These are phyloP conservation scores for Vitis hybrid DNA, from an alignment of 177 flowering plant species.

Conservation along the genomic window DNA sequence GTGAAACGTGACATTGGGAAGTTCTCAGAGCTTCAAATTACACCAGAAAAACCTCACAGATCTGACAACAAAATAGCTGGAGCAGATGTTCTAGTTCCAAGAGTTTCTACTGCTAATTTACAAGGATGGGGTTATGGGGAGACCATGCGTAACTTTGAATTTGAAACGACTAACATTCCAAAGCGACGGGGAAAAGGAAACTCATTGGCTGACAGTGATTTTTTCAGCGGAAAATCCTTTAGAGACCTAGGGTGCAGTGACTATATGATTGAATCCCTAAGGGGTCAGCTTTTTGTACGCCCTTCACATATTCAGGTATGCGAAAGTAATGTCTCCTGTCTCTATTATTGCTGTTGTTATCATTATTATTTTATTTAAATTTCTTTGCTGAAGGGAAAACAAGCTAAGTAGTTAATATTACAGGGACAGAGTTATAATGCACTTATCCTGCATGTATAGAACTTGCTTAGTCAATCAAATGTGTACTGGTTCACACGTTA, in stretches of 20 bases:
- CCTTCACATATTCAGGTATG: slow-evolving; percentile 93
- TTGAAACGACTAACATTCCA: slow-evolving; percentile 18
- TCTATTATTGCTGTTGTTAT: background rate
- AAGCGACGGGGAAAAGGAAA: slow-evolving; percentile 26
- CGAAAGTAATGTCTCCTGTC: background rate
- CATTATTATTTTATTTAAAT: background rate
- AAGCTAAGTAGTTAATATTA: too few relatives aligned
- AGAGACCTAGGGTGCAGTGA: slow-evolving; percentile 68
- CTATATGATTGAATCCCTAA: slow-evolving; percentile 64
- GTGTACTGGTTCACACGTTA: too few relatives aligned
- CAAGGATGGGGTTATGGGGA: slow-evolving; percentile 60
- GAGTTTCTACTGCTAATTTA: slow-evolving; percentile 28
- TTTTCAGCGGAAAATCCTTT: slow-evolving; percentile 74
- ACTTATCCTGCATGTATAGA: too few relatives aligned
- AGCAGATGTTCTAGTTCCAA: slow-evolving; percentile 23
- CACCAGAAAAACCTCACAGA: slow-evolving; percentile 11
- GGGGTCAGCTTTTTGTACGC: slow-evolving; percentile 43
- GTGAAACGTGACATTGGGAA: background rate
- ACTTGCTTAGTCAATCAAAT: too few relatives aligned
- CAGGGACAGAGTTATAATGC: too few relatives aligned
- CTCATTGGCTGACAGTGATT: slow-evolving; percentile 33
- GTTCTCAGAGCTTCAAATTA: slow-evolving; percentile 3
- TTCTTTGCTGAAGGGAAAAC: too few relatives aligned
- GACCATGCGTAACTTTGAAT: slow-evolving; percentile 16
- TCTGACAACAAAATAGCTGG: slow-evolving; percentile 11